Percentiles rank a stretch among this genome's conserved stretches.
phyloP scores from a whole-genome alignment of 768 basidiomycete species.

The Candolleomyces eurysporus region DNA sequence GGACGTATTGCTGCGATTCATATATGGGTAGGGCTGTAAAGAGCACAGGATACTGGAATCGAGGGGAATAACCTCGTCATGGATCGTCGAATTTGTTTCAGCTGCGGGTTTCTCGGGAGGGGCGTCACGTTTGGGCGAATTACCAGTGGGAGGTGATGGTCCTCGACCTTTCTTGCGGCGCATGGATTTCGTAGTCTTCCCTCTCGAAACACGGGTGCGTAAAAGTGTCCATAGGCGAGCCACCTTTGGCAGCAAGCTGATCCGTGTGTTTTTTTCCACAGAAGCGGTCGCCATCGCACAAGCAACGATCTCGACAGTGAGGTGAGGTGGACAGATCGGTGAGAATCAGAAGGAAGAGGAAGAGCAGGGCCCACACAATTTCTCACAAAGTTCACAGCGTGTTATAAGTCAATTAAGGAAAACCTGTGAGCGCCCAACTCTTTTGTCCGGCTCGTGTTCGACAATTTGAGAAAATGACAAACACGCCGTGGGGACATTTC shows the following conservation, averaged over 20 bases:
- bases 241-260: background rate
- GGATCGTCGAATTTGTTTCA: background rate
- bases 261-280: background rate
- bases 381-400: background rate
- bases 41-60: constrained; percentile 9
- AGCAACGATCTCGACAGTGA: background rate
- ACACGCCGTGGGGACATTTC: background rate
- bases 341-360: background rate
- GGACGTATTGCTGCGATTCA: background rate
- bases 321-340: background rate
- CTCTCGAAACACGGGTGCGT: background rate
- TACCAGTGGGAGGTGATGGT: background rate
- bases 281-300: background rate
- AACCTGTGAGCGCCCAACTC: background rate
- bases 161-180: background rate
- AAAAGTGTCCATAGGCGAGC: background rate
- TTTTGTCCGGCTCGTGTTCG: background rate
- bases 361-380: background rate
- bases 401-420: background rate
- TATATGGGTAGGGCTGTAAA: constrained; percentile 8
- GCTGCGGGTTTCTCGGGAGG: background rate
- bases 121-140: background rate
- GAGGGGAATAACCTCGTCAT: background rate
- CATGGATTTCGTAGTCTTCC: background rate
- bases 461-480: background rate